These are phyloP conservation scores for Ganoderma boninense DNA, from an alignment of 1,284 basidiomycete genomes.

Conservation along the genomic window DNA sequence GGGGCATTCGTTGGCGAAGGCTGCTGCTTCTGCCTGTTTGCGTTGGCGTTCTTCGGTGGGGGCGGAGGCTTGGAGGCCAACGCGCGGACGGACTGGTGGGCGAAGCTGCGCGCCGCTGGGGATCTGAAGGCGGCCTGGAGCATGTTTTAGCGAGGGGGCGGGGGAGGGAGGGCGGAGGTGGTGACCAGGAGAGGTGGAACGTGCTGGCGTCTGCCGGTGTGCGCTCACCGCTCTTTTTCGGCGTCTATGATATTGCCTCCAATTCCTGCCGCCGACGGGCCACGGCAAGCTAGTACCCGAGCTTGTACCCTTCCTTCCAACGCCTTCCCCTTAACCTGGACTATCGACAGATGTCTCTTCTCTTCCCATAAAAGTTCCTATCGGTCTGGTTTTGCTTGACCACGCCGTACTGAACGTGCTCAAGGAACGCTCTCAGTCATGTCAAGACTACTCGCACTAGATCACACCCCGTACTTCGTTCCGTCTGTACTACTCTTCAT, in stretches of 20 bases:
- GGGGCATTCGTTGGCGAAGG: slow-evolving; percentile 20
- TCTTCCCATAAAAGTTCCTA: too few relatives aligned
- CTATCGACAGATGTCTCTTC: too few relatives aligned
- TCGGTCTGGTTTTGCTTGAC: too few relatives aligned
- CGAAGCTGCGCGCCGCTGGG: slow-evolving; percentile 27
- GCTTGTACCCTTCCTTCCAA: too few relatives aligned
- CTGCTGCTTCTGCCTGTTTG: slow-evolving; percentile 1
- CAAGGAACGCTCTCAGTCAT: too few relatives aligned
- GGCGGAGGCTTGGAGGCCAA: slow-evolving; percentile 38
- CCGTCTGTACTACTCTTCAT: background rate
- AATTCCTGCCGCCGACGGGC: background rate
- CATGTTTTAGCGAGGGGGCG: slow-evolving; percentile 17
- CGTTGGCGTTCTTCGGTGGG: slow-evolving; percentile 28
- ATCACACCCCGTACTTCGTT: too few relatives aligned
- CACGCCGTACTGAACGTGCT: too few relatives aligned
- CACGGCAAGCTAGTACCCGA: too few relatives aligned
- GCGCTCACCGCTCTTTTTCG: slow-evolving; percentile 16
- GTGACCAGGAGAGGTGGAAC: slow-evolving; percentile 27
- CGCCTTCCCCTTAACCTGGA: too few relatives aligned
- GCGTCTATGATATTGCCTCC: slow-evolving; percentile 2
- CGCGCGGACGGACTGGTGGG: slow-evolving; percentile 34
- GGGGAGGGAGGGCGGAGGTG: slow-evolving; percentile 6
- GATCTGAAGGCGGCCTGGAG: slow-evolving; percentile 30
- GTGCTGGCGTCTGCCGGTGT: slow-evolving; percentile 11
- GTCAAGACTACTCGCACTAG: background rate